Conservation (phyloP, 352 stramenopile species). For the Globisporangium parvum region DNA sequence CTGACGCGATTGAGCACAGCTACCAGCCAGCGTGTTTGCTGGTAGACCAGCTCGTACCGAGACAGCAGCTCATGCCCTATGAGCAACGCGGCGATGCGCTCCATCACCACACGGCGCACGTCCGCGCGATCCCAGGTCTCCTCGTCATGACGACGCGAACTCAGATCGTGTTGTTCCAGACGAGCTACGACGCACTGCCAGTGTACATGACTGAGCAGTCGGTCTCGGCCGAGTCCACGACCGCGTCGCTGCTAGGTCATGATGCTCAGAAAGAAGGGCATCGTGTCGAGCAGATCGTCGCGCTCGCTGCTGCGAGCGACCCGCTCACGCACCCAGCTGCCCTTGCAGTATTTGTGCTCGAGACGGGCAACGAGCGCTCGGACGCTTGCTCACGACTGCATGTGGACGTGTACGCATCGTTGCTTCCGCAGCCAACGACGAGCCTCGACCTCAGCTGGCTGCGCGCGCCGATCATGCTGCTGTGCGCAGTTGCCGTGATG, state of each 20-base stretch:
- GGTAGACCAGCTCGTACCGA: slow-evolving; percentile 3
- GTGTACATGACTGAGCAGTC: slow-evolving; percentile 19
- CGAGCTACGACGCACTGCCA: slow-evolving; percentile 5
- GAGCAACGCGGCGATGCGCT: not conserved
- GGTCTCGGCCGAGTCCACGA: not conserved
- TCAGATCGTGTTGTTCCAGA: slow-evolving; percentile 24
- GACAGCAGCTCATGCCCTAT: not conserved
- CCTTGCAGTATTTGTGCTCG: slow-evolving; percentile 7
- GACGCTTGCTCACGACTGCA: slow-evolving; percentile 6
- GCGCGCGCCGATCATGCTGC: slow-evolving; percentile 30
- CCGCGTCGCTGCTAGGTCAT: not conserved
- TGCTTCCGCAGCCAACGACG: slow-evolving; percentile 14
- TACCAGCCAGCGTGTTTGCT: slow-evolving; percentile 9
- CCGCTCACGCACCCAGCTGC: slow-evolving; percentile 5
- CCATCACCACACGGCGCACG: not conserved
- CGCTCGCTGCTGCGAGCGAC: slow-evolving; percentile 10
- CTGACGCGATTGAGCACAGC: not conserved
- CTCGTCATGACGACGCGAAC: slow-evolving; percentile 13
- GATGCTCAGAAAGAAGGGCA: no score
- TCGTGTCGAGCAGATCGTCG: not conserved
- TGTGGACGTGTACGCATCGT: slow-evolving; percentile 22
- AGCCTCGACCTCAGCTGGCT: slow-evolving; percentile 31
- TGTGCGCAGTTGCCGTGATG: slow-evolving; percentile 34
- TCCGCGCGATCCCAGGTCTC: slow-evolving; percentile 20
- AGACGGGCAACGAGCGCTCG: not conserved